phyloP scores from a whole-genome alignment of 75 land plant species.

The Chamaecyparis obtusa region DNA sequence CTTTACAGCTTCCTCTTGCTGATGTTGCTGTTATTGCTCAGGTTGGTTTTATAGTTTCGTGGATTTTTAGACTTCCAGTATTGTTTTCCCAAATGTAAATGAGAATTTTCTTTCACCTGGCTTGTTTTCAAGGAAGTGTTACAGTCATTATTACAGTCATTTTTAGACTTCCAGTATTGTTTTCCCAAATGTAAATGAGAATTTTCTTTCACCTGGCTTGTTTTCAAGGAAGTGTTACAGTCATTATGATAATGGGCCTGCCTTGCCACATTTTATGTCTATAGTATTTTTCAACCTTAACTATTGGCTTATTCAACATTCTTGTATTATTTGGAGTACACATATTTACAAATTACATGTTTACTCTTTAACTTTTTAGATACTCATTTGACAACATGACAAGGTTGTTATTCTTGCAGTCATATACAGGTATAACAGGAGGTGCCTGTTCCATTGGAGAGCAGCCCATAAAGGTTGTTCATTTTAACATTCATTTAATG shows the following conservation, averaged over 20 bases:
- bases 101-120: not conserved
- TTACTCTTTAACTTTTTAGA: not conserved
- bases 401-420: constrained; percentile 27
- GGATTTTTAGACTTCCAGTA: not conserved
- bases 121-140: not conserved
- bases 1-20: constrained; percentile 86
- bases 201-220: not conserved
- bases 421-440: constrained; percentile 72
- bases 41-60: constrained; percentile 17
- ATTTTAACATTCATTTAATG: not conserved
- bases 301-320: not conserved
- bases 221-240: not conserved
- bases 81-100: not conserved
- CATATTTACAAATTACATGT: not conserved
- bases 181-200: not conserved
- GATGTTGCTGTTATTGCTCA: constrained; percentile 96
- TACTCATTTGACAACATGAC: constrained; percentile 2
- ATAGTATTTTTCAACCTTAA: not conserved
- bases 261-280: not conserved
- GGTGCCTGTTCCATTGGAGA: constrained; percentile 97
- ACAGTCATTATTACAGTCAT: too few relatives aligned
- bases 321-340: not conserved
- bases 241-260: not conserved
- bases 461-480: constrained; percentile 77
- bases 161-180: not conserved